These are phyloP conservation scores for Xylaria arbuscula DNA, from an alignment of 2,329 filamentous ascomycete species.

Conservation along the genomic window DNA sequence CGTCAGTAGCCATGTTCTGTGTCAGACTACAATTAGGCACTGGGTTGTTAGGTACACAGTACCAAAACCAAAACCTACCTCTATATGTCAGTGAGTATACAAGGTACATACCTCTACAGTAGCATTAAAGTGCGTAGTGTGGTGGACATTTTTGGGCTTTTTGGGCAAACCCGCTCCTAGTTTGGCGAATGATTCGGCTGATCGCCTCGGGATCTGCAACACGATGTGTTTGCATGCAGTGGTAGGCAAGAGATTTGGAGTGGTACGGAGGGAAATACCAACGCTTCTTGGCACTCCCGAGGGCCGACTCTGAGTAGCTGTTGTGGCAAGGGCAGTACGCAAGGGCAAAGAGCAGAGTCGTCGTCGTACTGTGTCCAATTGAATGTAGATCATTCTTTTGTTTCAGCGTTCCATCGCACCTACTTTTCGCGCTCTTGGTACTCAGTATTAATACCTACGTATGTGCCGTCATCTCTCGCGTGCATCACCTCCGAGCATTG, in stretches of 20 bases:
- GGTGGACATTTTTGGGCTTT: slow-evolving; percentile 5
- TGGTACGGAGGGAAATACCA: slow-evolving; percentile 8
- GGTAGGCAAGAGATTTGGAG: slow-evolving; percentile 13
- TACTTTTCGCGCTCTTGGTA: slow-evolving; percentile 1
- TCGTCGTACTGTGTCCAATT: background rate
- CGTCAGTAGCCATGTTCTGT: background rate
- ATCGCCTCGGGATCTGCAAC: slow-evolving; percentile 46
- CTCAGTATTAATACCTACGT: background rate
- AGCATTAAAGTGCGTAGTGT: background rate
- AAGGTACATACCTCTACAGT: background rate
- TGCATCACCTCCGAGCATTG: background rate
- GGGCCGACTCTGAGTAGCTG: background rate
- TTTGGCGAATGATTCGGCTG: slow-evolving; percentile 41
- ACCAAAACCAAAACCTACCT: no score
- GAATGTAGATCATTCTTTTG: background rate
- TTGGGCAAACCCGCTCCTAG: slow-evolving; percentile 24
- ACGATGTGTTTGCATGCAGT: slow-evolving; percentile 36
- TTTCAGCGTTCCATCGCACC: slow-evolving; percentile 7
- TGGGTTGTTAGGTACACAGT: slow-evolving; percentile 7
- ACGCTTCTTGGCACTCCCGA: slow-evolving; percentile 23
- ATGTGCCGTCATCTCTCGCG: background rate
- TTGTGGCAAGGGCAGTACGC: slow-evolving; percentile 9
- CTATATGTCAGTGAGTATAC: no score
- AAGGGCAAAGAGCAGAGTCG: no score
- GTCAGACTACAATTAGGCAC: background rate